Conservation (phyloP, 768 basidiomycete genomes). For the Hemileccinum impolitum region DNA sequence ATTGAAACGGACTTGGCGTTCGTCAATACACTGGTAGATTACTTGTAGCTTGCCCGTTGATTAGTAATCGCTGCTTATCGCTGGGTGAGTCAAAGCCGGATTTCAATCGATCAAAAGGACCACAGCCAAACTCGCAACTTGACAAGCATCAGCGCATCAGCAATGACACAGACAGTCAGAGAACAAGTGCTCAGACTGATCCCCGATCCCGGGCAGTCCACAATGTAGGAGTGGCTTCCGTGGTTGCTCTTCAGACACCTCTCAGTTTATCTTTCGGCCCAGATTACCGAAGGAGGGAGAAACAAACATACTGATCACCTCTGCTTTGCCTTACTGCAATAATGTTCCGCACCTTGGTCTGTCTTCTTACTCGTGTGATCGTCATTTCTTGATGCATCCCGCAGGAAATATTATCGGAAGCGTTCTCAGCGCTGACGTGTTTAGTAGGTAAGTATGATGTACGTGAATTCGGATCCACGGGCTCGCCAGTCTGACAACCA, state of each 20-base stretch:
- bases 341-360: conserved; percentile 93
- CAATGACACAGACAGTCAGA: conserved; percentile 56
- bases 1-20: too few relatives aligned
- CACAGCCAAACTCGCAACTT: background rate
- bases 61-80: conserved; percentile 12
- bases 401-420: conserved; percentile 91
- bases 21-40: too few relatives aligned
- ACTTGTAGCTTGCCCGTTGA: conserved; percentile 1
- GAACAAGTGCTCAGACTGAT: conserved; percentile 49
- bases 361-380: conserved; percentile 9
- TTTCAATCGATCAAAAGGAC: conserved; percentile 1
- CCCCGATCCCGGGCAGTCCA: conserved; percentile 48
- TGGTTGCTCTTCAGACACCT: background rate
- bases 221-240: conserved; percentile 38
- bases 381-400: conserved; percentile 2
- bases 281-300: conserved; percentile 83
- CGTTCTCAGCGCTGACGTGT: conserved; percentile 95
- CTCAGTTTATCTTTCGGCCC: background rate
- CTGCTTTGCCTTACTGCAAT: conserved; percentile 94
- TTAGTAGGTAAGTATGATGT: conserved; percentile 68
- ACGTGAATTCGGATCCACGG: background rate
- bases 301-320: conserved; percentile 87
- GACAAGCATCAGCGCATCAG: background rate
- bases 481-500: background rate
- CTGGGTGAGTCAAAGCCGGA: conserved; percentile 6